Base-by-base conservation (phyloP, 2,329 filamentous ascomycete species). In the Sphaerulina populicola region DNA sequence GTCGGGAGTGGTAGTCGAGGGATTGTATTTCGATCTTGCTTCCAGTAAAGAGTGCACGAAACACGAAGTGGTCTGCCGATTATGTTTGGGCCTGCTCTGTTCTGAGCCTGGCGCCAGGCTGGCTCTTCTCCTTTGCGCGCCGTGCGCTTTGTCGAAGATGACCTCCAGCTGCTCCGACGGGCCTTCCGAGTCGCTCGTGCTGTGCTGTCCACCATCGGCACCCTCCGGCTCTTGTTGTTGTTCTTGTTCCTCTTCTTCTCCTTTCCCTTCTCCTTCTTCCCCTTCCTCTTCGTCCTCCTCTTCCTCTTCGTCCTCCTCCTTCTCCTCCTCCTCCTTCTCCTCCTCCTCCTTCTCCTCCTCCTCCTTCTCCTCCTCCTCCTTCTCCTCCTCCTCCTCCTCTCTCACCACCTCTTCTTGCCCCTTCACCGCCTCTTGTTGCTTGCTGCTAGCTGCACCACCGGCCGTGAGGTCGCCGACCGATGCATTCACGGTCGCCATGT, bases 1-100 rank as follows among this genome's bases (percentile, higher is more conserved):
- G 15, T 38, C 37, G n/a, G 36, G 38, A 11, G 31, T 50, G 68
- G 64, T 52, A 73, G 72, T 62, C n/a, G 23, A 27, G 9, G 14
- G 35, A 15, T 14, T 27, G 11, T 48, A 35, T 11, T n/a, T 23
- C 42, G 54, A 53, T 53, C 72, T 69, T 47, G 69, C 71, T 54
- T 75, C 74, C 21, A 83, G 75, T 2, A 83, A 66, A 0, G 75
- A 73, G 59, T 84, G 81, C 2, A 83, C 79, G 54, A 82, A 80
- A 61, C 81, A 83, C 52, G 77, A 74, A 2, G 80, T 82, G 30
- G 66, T 64, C 57, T 68, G 58, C 56, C 52, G 60, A 18, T 68
- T 53, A 11, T 70, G 64, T 21, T 68, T 66, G 29, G 66, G 64
- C 31, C 72, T 61, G 27, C 10, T 38, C 23, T 27, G 23, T 6